These are phyloP conservation scores for Trametes sp. DNA, from an alignment of 1,284 basidiomycete genomes.

Conservation along the genomic window DNA sequence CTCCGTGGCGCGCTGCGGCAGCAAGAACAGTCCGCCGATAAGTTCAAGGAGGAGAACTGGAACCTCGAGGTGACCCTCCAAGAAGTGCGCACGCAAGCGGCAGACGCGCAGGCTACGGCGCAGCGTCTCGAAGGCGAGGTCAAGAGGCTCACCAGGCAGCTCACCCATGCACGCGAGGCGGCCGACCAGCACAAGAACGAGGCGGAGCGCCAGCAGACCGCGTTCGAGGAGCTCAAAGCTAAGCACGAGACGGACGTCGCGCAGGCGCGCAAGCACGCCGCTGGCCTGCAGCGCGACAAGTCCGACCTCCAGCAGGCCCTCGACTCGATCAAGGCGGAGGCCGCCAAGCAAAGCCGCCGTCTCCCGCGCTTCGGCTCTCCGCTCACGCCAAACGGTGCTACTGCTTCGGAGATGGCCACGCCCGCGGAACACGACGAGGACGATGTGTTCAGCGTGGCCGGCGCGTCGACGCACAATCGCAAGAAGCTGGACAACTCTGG, in stretches of 20 bases:
- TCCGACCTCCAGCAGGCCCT: constrained; percentile 87
- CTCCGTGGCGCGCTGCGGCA: constrained; percentile 73
- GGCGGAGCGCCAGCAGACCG: constrained; percentile 73
- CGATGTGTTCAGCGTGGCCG: constrained; percentile 71
- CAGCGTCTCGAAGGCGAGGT: constrained; percentile 85
- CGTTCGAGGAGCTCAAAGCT: constrained; percentile 80
- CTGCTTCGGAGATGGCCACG: constrained; percentile 60
- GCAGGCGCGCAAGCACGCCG: constrained; percentile 86
- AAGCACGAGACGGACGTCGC: constrained; percentile 96
- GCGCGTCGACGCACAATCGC: constrained; percentile 66
- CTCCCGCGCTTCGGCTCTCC: constrained; percentile 74
- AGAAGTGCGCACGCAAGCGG: constrained; percentile 79
- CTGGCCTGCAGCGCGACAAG: constrained; percentile 90
- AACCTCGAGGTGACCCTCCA: constrained; percentile 95
- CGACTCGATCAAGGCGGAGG: constrained; percentile 76
- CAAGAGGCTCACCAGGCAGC: constrained; percentile 79
- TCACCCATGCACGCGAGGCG: constrained; percentile 78
- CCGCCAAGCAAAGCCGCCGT: constrained; percentile 64
- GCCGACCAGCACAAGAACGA: constrained; percentile 90
- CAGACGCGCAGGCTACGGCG: constrained; percentile 70
- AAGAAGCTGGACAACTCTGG: constrained; percentile 63
- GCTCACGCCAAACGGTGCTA: constrained; percentile 64
- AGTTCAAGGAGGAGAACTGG: constrained; percentile 98
- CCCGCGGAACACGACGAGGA: constrained; percentile 69
- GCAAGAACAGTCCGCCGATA: constrained; percentile 76